Percentiles rank a stretch among this genome's conserved stretches.
Evolutionary conservation across 345 rosid genomes (phyloP).

Genomic region (Excoecaria cochinchinensis): DNA sequence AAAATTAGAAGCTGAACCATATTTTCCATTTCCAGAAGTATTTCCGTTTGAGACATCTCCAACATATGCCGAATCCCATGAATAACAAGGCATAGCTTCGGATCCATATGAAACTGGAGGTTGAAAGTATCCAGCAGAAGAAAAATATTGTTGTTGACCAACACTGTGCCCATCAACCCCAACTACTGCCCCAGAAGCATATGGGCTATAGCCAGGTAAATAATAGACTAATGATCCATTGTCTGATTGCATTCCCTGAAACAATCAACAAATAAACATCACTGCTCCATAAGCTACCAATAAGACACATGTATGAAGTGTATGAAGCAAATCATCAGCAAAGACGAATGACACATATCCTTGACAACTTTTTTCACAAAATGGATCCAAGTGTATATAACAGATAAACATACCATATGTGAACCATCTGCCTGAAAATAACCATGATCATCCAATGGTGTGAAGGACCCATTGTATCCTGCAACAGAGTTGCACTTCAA

Average conservation of each 20-base stretch:
- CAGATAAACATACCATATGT: conserved; percentile 38
- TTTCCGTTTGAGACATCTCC: conserved; percentile 42
- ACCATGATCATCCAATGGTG: conserved; percentile 39
- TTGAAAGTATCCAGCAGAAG: conserved; percentile 39
- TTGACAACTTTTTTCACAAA: not conserved
- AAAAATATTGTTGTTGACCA: conserved; percentile 43
- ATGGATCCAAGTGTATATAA: conserved; percentile 3
- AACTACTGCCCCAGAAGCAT: conserved; percentile 34
- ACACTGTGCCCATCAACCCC: conserved; percentile 44
- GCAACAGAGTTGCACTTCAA: conserved; percentile 18
- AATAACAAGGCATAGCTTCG: conserved; percentile 44
- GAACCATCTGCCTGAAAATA: conserved; percentile 37
- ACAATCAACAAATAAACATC: conserved; percentile 8
- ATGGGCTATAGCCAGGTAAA: conserved; percentile 48
- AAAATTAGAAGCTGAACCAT: conserved; percentile 29
- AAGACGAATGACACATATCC: not conserved
- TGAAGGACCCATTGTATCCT: conserved; percentile 49
- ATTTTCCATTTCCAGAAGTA: conserved; percentile 32
- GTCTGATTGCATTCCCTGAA: conserved; percentile 47
- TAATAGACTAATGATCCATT: conserved; percentile 50
- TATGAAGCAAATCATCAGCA: not conserved
- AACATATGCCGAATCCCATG: conserved; percentile 47
- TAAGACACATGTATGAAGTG: not conserved
- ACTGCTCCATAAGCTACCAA: not conserved
- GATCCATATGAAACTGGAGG: conserved; percentile 48